These are phyloP conservation scores for Metschnikowia dekortorum DNA, from an alignment of 805 yeast species.

Conservation along the genomic window DNA sequence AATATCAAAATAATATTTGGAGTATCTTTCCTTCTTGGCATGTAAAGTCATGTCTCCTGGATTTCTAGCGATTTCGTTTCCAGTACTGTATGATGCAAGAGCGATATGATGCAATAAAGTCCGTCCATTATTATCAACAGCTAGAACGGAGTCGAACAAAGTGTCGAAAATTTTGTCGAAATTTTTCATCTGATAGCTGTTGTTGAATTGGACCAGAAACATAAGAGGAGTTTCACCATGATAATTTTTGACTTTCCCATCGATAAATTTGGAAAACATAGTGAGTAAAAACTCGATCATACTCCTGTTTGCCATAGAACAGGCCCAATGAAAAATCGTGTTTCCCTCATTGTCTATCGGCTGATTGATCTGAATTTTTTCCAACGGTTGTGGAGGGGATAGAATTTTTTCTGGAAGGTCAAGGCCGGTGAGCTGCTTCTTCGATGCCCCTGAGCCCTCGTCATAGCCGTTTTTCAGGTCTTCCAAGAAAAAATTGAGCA, in stretches of 20 bases:
- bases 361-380: constrained; percentile 68
- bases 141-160: constrained; percentile 32
- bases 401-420: constrained; percentile 38
- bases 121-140: constrained; percentile 36
- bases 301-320: constrained; percentile 76
- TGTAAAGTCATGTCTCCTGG: constrained; percentile 5
- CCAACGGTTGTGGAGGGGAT: constrained; percentile 51
- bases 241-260: constrained; percentile 67
- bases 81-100: constrained; percentile 13
- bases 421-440: constrained; percentile 7
- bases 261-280: constrained; percentile 63
- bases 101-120: constrained; percentile 42
- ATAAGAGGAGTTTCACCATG: constrained; percentile 82
- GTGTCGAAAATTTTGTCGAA: constrained; percentile 33
- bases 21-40: constrained; percentile 33
- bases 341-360: constrained; percentile 93
- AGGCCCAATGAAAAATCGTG: constrained; percentile 93
- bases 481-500: constrained; percentile 51
- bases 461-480: constrained; percentile 21
- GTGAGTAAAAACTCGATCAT: constrained; percentile 60
- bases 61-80: constrained; percentile 2
- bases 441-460: constrained; percentile 3
- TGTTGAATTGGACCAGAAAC: constrained; percentile 39
- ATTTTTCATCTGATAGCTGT: constrained; percentile 34
- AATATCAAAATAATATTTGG: constrained; percentile 37